phyloP scores from a whole-genome alignment of 2,329 filamentous ascomycete species.

The Trichophyton rubrum region DNA sequence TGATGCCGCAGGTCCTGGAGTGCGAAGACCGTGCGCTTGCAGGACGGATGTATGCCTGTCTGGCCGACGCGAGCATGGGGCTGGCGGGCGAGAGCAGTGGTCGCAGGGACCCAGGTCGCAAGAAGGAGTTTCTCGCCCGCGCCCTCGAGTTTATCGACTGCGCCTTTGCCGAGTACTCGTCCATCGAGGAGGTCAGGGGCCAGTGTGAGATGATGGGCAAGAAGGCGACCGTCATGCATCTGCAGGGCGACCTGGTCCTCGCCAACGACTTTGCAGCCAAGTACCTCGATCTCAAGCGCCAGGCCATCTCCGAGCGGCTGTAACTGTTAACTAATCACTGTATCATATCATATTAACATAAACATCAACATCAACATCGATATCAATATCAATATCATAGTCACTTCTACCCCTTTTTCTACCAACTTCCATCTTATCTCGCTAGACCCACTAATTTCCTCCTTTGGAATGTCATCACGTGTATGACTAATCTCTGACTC shows the following conservation, averaged over 20 bases:
- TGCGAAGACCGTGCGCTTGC: constrained; percentile 50
- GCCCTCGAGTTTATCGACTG: constrained; percentile 50
- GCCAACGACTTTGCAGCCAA: constrained; percentile 56
- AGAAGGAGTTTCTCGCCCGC: constrained; percentile 46
- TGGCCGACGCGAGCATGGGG: constrained; percentile 70
- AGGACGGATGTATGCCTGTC: constrained; percentile 54
- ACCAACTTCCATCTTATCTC: not conserved
- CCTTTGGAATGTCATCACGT: not conserved
- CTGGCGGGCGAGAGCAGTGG: constrained; percentile 47
- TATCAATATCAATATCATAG: no score
- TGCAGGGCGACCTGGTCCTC: constrained; percentile 50
- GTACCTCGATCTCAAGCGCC: constrained; percentile 45
- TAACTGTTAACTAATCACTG: not conserved
- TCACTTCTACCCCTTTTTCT: not conserved
- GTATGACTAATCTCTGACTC: not conserved
- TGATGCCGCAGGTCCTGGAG: constrained; percentile 67
- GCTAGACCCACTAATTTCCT: not conserved
- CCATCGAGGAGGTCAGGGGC: constrained; percentile 53
- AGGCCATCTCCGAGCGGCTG: not conserved
- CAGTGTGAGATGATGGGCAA: constrained; percentile 72
- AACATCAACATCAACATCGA: no score
- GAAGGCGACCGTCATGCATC: constrained; percentile 63
- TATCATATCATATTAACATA: no score
- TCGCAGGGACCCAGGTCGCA: constrained; percentile 26
- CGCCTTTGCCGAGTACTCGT: constrained; percentile 52